Evolutionary conservation across 1,284 basidiomycete species (phyloP).

Genomic region (Erythrobasidium hasegawianum): DNA sequence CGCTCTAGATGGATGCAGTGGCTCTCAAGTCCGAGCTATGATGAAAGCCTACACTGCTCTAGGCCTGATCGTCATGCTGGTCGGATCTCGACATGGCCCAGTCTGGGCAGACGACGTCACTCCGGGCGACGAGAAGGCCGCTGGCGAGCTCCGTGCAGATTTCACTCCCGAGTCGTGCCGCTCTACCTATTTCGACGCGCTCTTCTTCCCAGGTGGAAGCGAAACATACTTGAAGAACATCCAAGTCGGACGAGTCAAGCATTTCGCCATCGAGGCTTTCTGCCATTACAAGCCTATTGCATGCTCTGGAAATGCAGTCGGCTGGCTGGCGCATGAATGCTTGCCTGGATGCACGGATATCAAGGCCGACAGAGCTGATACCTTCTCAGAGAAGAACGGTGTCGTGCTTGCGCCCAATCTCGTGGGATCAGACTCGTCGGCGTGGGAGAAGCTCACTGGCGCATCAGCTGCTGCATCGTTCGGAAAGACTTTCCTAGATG

Average conservation of each 20-base stretch:
- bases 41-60: conserved; percentile 57
- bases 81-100: conserved; percentile 64
- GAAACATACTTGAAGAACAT: conserved; percentile 41
- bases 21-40: conserved; percentile 58
- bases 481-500: conserved; percentile 41
- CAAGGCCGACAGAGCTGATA: conserved; percentile 38
- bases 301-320: conserved; percentile 38
- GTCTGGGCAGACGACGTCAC: conserved; percentile 53
- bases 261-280: conserved; percentile 42
- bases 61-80: conserved; percentile 61
- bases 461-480: conserved; percentile 38
- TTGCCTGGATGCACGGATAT: conserved; percentile 39
- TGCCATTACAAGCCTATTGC: conserved; percentile 43
- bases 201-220: conserved; percentile 56
- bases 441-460: conserved; percentile 41
- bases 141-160: conserved; percentile 55
- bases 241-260: conserved; percentile 40
- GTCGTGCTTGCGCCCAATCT: conserved; percentile 43
- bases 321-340: conserved; percentile 41
- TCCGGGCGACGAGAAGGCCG: conserved; percentile 45
- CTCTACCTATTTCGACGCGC: conserved; percentile 72
- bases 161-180: conserved; percentile 67
- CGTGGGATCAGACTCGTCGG: conserved; percentile 34
- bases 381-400: conserved; percentile 41
- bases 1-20: conserved; percentile 68